Evolutionary conservation across 345 rosid species (phyloP), one percentile per base, ranked within the genome.

Genomic region (Populus deltoides): DNA sequence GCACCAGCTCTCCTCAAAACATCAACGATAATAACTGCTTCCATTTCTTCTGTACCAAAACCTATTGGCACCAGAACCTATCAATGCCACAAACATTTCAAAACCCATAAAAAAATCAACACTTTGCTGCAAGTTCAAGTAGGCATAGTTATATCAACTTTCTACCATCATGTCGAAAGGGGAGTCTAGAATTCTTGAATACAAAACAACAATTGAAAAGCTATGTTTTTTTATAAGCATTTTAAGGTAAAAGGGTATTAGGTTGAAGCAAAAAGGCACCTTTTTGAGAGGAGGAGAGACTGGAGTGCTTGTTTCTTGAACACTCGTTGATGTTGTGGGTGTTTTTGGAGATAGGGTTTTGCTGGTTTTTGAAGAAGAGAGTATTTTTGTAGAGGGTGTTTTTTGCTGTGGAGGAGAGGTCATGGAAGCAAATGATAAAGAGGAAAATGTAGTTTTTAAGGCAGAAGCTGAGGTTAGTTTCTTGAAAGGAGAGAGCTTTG

Each of bases 1-100:
- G 99, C 99, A 59, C 99, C 99, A 65, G 97, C 99, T 80, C 96
- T 87, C 2, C 98, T 90, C 79, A 93, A 79, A 81, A 93, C 97
- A 83, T 89, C 89, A 75, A 88, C 81, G 57, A 92, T 65, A 70
- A 92, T 88, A 45, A 95, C 97, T 82, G 94, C 99, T 83, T 95
- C 98, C 89, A 95, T 93, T 78, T 92, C 99, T 83, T 95, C 99
- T 3, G 93, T 91, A 57, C 98, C 99, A 83, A 83, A 90, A 38
- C 92, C 98, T 79, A 95, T 86, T 38, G 98, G 99, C 76, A 95
- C 87, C 81, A 95, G 87, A 57, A 92, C 96, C 99, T 95, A 78
- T 27, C 73, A 36, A 53, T 1, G 59, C 82, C 78, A 70, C 57
- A 20, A 61, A 45, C 63, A 66, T 13, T 36, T 71, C 45, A 11